Conservation (phyloP, 2,329 filamentous ascomycete genomes). For the Cladophialophora bantiana region DNA sequence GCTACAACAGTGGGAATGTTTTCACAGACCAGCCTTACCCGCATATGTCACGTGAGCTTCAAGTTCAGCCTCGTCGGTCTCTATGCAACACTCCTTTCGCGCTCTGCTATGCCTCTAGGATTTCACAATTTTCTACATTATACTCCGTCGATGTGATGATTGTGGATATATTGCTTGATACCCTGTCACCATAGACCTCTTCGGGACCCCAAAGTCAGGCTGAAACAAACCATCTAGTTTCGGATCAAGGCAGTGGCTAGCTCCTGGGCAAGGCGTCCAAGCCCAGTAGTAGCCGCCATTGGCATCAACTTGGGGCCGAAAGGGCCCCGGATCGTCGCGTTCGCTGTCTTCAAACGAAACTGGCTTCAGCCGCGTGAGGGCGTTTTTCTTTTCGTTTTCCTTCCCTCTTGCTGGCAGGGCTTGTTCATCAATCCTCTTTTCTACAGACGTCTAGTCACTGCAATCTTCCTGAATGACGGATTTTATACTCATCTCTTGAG, state of each 20-base stretch:
- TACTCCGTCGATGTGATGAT: not conserved
- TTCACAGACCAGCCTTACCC: not conserved
- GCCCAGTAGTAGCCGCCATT: not conserved
- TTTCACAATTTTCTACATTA: not conserved
- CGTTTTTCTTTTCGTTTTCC: not conserved
- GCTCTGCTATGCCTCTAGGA: not conserved
- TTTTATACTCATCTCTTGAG: not conserved
- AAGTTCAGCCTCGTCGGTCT: not conserved
- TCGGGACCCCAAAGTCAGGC: conserved; percentile 2
- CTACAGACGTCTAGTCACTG: not conserved
- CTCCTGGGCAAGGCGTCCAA: conserved; percentile 1
- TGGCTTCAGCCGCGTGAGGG: conserved; percentile 3
- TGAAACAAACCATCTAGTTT: conserved; percentile 10
- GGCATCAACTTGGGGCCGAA: not conserved
- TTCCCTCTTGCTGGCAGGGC: not conserved
- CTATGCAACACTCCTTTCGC: not conserved
- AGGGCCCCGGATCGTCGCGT: not conserved
- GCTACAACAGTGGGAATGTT: not conserved
- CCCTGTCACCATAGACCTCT: not conserved
- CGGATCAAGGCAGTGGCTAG: conserved; percentile 4
- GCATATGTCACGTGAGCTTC: not conserved
- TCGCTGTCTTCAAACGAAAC: not conserved
- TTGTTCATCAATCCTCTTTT: not conserved
- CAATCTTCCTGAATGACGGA: not conserved
- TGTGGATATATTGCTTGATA: not conserved